Percentiles rank a stretch among this genome's conserved stretches.
Conservation (phyloP, 208 protist genomes). For the Lotmaria passim region DNA sequence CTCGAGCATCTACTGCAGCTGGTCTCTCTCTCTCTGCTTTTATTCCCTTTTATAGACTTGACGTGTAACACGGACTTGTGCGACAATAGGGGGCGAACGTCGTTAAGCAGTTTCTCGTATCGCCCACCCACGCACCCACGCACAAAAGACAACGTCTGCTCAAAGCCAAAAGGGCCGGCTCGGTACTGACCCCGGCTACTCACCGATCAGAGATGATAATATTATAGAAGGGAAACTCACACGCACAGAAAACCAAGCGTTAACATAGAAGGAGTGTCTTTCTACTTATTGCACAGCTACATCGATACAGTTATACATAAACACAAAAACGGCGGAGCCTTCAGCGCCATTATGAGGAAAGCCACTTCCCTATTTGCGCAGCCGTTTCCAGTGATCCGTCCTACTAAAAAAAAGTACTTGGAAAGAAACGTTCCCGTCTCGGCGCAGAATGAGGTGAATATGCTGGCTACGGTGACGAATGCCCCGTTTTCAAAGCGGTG, state of each 20-base stretch:
- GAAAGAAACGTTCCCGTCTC: slow-evolving; percentile 3
- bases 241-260: not conserved
- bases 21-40: too few relatives aligned
- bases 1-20: too few relatives aligned
- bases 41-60: too few relatives aligned
- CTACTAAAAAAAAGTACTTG: not conserved
- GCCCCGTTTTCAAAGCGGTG: slow-evolving; percentile 63
- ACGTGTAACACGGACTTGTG: too few relatives aligned
- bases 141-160: too few relatives aligned
- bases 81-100: too few relatives aligned
- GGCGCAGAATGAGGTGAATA: slow-evolving; percentile 38
- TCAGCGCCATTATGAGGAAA: slow-evolving; percentile 19
- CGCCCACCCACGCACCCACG: too few relatives aligned
- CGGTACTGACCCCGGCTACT: too few relatives aligned
- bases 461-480: slow-evolving; percentile 84
- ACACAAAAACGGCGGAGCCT: not conserved
- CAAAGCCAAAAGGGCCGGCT: too few relatives aligned
- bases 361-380: not conserved
- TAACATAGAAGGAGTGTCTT: not conserved
- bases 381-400: slow-evolving; percentile 14
- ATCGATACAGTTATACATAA: not conserved
- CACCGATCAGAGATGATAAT: too few relatives aligned
- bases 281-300: too few relatives aligned
- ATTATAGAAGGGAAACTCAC: not conserved
- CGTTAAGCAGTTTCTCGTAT: too few relatives aligned